Base-by-base conservation (phyloP, 2,329 filamentous ascomycete species). In the Aplosporella prunicola region DNA sequence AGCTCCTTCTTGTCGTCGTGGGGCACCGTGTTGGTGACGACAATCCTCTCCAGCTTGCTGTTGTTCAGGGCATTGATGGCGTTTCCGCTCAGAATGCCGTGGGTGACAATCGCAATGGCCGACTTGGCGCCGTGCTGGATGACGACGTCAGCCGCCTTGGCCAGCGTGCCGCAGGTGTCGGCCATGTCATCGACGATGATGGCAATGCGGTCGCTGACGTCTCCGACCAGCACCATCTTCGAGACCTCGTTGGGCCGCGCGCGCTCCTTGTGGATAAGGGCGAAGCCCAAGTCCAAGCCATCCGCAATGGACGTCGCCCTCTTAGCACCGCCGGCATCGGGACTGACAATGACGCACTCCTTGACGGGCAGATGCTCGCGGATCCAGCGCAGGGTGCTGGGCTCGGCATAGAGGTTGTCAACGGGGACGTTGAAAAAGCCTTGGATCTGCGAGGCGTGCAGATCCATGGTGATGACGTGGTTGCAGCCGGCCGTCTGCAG, bases 121-220 rank as follows among this genome's bases (percentile, higher is more conserved):
- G 93, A 78, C 48, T 77, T 78, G 2, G 91, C 89, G 20, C 86
- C 85, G 53, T 95, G 81, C 51, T 85, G 74, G 60, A 89, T 84
- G 35, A 96, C 76, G 0, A 88, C 89, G 40, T 85, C 80, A 11
- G 89, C 91, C 3, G 88, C 91, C 67, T 96, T 96, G 59, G 72
- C 76, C 9, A 83, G 68, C 2, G 86, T 94, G 48, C 87, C 87
- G 60, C 88, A 95, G 4, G 89, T 95, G 57, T 96, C 89, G 20
- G 88, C 88, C 86, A 96, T 95, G 58, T 96, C 89, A 58, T 96
- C 89, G 32, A 98, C 89, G 32, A 98, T 78, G 55, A 98, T 95
- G 43, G 89, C 89, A 20, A 89, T 80, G 67, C 91, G 91, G 64
- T 84, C 83, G 48, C 78, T 74, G 31, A 96, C 91, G 47, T 93